Evolutionary conservation across 805 yeast genomes (phyloP).

Genomic region (Teunomyces barrocoloradensis): DNA sequence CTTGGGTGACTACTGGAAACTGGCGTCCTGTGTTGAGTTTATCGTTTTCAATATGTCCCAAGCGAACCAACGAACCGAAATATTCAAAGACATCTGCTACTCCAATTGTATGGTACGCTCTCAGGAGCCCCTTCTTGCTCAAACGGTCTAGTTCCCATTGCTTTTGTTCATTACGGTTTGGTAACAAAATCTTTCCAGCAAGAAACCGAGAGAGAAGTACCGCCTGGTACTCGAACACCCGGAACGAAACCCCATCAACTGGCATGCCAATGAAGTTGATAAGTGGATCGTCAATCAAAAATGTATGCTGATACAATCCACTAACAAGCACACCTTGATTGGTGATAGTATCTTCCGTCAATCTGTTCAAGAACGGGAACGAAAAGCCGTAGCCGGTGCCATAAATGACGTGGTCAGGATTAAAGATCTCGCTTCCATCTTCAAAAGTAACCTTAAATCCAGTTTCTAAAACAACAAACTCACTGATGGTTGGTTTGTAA

Average conservation of each 20-base stretch:
- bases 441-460: slow-evolving; percentile 40
- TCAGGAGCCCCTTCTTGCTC: slow-evolving; percentile 37
- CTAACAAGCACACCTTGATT: slow-evolving; percentile 24
- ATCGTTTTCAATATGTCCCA: slow-evolving; percentile 16
- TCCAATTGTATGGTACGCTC: slow-evolving; percentile 43
- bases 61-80: slow-evolving; percentile 11
- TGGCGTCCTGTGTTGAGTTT: slow-evolving; percentile 17
- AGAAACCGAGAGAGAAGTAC: slow-evolving; percentile 62
- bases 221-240: slow-evolving; percentile 63
- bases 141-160: slow-evolving; percentile 39
- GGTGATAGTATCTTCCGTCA: slow-evolving; percentile 32
- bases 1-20: slow-evolving; percentile 19
- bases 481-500: slow-evolving; percentile 23
- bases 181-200: slow-evolving; percentile 52
- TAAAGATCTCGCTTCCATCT: slow-evolving; percentile 45
- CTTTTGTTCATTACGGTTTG: slow-evolving; percentile 46
- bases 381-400: slow-evolving; percentile 75
- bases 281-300: slow-evolving; percentile 60
- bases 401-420: slow-evolving; percentile 59
- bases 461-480: slow-evolving; percentile 16
- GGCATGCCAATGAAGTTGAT: slow-evolving; percentile 63
- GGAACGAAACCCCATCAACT: slow-evolving; percentile 58
- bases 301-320: slow-evolving; percentile 58
- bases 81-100: slow-evolving; percentile 14
- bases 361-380: slow-evolving; percentile 52